These are phyloP conservation scores for Pseudogymnoascus sp. DNA, from an alignment of 2,329 filamentous ascomycete genomes.

Conservation along the genomic window DNA sequence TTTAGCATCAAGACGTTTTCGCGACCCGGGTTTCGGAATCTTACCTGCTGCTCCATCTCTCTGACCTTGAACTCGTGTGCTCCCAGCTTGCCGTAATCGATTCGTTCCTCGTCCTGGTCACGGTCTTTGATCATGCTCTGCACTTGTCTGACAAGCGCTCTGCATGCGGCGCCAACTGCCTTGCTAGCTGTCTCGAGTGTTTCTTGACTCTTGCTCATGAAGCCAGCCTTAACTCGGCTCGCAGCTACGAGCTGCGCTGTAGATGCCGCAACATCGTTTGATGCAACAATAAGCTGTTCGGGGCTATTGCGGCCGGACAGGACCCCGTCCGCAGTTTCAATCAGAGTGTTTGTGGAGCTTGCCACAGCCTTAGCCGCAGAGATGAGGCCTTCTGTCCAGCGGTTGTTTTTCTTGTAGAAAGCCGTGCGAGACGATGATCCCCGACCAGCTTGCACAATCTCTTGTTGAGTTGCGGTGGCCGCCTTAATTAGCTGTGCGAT, in stretches of 20 bases:
- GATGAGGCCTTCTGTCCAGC: slow-evolving; percentile 97
- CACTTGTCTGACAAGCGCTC: slow-evolving; percentile 82
- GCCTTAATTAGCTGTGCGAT: slow-evolving; percentile 94
- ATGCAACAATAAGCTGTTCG: slow-evolving; percentile 95
- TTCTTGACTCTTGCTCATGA: slow-evolving; percentile 97
- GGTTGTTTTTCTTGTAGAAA: slow-evolving; percentile 99
- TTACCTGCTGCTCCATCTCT: slow-evolving; percentile 99
- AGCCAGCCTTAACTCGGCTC: slow-evolving; percentile 90
- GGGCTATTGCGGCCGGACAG: slow-evolving; percentile 86
- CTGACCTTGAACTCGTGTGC: slow-evolving; percentile 96
- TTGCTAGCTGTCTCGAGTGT: slow-evolving; percentile 84
- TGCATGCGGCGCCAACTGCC: slow-evolving; percentile 82
- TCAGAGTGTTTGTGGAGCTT: slow-evolving; percentile 85
- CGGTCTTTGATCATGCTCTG: slow-evolving; percentile 89
- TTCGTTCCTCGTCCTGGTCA: slow-evolving; percentile 69
- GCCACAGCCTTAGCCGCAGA: slow-evolving; percentile 96
- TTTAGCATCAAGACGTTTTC: neutral
- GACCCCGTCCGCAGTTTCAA: slow-evolving; percentile 95
- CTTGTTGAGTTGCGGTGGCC: slow-evolving; percentile 83
- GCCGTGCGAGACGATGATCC: slow-evolving; percentile 81
- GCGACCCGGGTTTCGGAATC: slow-evolving; percentile 26
- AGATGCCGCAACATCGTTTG: slow-evolving; percentile 91
- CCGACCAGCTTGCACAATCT: slow-evolving; percentile 89
- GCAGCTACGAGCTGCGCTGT: slow-evolving; percentile 96
- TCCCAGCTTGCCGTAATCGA: slow-evolving; percentile 83